A percentile compares a stretch with the other conserved stretches of the same genome.
Evolutionary conservation across 75 land plant species (phyloP).

Genomic region (Azolla pinnata): DNA sequence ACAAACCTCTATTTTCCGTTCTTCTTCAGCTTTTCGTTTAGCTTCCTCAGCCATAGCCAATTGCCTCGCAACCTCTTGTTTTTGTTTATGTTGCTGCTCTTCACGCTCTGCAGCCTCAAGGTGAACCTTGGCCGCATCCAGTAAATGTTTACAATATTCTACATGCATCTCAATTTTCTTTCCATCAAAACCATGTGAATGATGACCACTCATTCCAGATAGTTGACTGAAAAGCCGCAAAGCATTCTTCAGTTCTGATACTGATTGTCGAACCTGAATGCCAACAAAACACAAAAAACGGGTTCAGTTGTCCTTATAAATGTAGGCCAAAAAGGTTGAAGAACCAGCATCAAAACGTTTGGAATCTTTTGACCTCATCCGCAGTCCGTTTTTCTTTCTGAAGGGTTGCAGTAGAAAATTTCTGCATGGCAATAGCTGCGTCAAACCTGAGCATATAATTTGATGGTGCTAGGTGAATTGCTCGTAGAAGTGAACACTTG

Average conservation of each 20-base stretch:
- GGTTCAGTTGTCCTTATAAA: no score
- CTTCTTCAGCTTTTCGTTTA: constrained; percentile 84
- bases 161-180: constrained; percentile 90
- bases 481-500: constrained; percentile 71
- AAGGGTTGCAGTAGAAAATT: constrained; percentile 81
- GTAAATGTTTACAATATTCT: constrained; percentile 83
- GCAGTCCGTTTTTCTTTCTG: constrained; percentile 78
- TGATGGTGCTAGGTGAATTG: constrained; percentile 89
- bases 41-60: constrained; percentile 81
- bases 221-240: constrained; percentile 76
- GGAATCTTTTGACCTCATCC: constrained; percentile 57
- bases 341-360: background rate
- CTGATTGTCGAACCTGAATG: constrained; percentile 70
- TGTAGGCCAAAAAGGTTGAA: no score
- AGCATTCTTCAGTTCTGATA: constrained; percentile 83
- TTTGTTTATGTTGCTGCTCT: constrained; percentile 69
- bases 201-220: constrained; percentile 52
- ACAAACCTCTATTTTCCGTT: constrained; percentile 61
- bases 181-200: constrained; percentile 88
- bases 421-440: constrained; percentile 90
- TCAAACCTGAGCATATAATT: constrained; percentile 83
- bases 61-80: constrained; percentile 68
- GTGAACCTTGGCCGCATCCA: constrained; percentile 89
- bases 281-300: no score
- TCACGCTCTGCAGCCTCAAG: constrained; percentile 86